Percentiles rank a stretch among this genome's conserved stretches.
Conservation (phyloP, 2,329 filamentous ascomycete genomes). For the Alternaria ethzedia region DNA sequence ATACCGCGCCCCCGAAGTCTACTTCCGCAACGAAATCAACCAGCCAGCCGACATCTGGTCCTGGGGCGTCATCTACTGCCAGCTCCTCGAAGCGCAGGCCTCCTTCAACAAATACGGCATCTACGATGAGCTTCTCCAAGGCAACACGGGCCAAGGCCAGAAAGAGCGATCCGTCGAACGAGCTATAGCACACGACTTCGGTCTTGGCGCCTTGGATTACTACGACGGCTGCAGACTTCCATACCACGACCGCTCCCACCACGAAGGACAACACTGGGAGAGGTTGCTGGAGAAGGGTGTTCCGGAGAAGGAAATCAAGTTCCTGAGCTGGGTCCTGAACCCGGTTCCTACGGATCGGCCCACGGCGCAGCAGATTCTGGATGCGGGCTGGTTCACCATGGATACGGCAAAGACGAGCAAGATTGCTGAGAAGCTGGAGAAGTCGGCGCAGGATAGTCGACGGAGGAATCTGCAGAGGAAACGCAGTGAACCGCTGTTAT, state of each 20-base stretch:
- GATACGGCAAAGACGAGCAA: background rate
- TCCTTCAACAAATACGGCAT: constrained; percentile 13
- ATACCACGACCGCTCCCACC: constrained; percentile 5
- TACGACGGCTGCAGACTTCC: constrained; percentile 12
- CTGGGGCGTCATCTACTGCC: constrained; percentile 16
- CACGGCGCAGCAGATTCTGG: constrained; percentile 4
- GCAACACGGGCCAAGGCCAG: constrained; percentile 1
- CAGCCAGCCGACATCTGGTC: constrained; percentile 16
- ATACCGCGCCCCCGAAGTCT: constrained; percentile 18
- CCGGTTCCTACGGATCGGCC: constrained; percentile 12
- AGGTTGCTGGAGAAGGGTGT: constrained; percentile 7
- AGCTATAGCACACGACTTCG: constrained; percentile 15
- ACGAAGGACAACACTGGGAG: constrained; percentile 16
- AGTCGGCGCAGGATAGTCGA: background rate
- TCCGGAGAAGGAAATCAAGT: constrained; percentile 9
- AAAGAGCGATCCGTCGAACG: constrained; percentile 11
- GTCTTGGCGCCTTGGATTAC: background rate
- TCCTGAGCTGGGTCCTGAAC: constrained; percentile 13
- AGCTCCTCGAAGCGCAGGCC: constrained; percentile 16
- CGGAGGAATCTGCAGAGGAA: background rate
- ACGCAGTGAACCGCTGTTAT: constrained; percentile 1
- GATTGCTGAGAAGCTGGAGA: background rate
- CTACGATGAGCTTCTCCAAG: constrained; percentile 9
- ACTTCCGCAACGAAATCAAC: constrained; percentile 16
- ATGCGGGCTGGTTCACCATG: constrained; percentile 7